A percentile compares a stretch with the other conserved stretches of the same genome.
phyloP scores from a whole-genome alignment of 23 red algal species.

The Gracilaria domingensis region DNA sequence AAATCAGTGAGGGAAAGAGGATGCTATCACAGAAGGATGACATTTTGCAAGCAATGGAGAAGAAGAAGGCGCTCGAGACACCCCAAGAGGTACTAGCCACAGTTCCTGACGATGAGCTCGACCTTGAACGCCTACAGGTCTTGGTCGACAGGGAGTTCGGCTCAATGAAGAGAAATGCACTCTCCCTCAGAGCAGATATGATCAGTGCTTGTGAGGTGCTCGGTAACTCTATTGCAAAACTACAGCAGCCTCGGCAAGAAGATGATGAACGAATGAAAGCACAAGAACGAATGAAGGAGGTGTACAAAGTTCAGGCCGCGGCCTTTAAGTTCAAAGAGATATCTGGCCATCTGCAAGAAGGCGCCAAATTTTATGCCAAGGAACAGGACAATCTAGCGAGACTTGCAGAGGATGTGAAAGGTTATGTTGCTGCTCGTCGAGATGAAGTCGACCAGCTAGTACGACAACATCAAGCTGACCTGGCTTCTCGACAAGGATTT shows the following conservation, averaged over 20 bases:
- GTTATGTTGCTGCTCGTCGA: constrained; percentile 31
- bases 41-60: constrained; percentile 49
- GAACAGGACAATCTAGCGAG: constrained; percentile 43
- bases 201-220: neutral
- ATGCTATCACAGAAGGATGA: constrained; percentile 38
- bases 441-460: constrained; percentile 7
- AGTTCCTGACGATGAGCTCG: constrained; percentile 40
- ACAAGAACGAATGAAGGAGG: constrained; percentile 47
- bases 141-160: constrained; percentile 55
- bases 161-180: constrained; percentile 7
- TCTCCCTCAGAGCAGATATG: constrained; percentile 4
- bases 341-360: constrained; percentile 47
- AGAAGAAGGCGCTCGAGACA: constrained; percentile 44
- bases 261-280: constrained; percentile 8
- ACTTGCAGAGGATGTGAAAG: constrained; percentile 45
- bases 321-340: constrained; percentile 62
- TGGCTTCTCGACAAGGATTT: constrained; percentile 21
- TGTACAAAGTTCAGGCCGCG: constrained; percentile 58
- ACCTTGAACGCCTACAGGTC: constrained; percentile 15
- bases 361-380: constrained; percentile 50
- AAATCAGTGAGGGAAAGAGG: constrained; percentile 3
- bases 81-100: neutral
- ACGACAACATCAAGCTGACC: constrained; percentile 3
- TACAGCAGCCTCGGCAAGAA: constrained; percentile 22
- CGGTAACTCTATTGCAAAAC: neutral